Evolutionary conservation across 176 grass and related monocot species (phyloP), one percentile per base, ranked within the genome.

Genomic region (Ensete glaucum): DNA sequence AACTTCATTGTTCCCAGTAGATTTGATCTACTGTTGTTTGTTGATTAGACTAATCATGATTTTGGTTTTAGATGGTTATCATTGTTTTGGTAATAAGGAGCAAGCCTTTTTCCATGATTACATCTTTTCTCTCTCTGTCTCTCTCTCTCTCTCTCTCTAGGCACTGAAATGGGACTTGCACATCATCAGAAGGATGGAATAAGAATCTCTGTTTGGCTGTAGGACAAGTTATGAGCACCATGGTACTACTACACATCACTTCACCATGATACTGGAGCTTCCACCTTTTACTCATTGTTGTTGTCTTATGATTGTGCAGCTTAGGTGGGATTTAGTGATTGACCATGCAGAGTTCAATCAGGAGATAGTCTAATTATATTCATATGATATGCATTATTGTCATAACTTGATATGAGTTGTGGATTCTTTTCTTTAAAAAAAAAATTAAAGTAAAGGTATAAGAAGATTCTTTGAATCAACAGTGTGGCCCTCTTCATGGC

Each of bases 131-230:
- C 29, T 59, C 14, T 74, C 48, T 19, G 19, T 59, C 14, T 74
- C 24, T 58, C 25, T 8, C 25, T 25, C 11, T 48, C 11, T 54
- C 60, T 60, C 48, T 59, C 15, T 57, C 12, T 60, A 22, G 54
- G 16, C 54, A 75, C 12, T 60, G 73, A 75, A 59, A 13, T 23
- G 73, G 54, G 54, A 75, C 54, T 27, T 75, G 67, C 67, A 69
- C 69, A 71, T 75, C 73, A 75, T 75, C 48, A 13, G 26, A 75
- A 50, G 29, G 67, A 50, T 48, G 25, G 73, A n/a, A 60, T 59
- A 29, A 34, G 22, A 8, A 59, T 34, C 12, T n/a, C 29, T 10
- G 13, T 21, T 50, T 34, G 27, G 16, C 10, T 48, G 73, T 48
- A n/a, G 25, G 27, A 34, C 73, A 75, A 21, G 23, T 43, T 27